Conservation (phyloP, 805 yeast genomes). For the Sugiyamaella floridensis region DNA sequence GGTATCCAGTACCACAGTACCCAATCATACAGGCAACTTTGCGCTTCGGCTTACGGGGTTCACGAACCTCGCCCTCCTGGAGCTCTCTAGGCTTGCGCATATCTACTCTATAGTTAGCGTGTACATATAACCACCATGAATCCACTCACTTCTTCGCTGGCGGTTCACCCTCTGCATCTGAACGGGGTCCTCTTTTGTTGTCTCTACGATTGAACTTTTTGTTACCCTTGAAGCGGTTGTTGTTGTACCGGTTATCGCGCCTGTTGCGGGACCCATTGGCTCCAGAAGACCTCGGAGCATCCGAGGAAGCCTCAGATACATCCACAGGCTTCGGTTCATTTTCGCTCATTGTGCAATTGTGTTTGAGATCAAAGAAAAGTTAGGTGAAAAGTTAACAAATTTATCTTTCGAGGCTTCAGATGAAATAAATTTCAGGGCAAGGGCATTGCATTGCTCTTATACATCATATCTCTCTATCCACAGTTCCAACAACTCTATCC, state of each 20-base stretch:
- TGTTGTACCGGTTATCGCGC: background rate
- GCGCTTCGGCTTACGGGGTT: constrained; percentile 48
- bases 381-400: too few species aligned
- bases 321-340: background rate
- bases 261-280: background rate
- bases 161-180: background rate
- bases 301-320: background rate
- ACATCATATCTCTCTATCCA: too few species aligned
- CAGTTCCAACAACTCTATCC: background rate
- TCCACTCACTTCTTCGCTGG: background rate
- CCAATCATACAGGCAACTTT: constrained; percentile 90
- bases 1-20: constrained; percentile 93
- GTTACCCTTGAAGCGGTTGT: background rate
- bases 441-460: too few species aligned
- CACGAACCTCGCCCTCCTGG: constrained; percentile 23
- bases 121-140: background rate
- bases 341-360: background rate
- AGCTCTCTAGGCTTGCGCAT: constrained; percentile 20
- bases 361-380: too few species aligned
- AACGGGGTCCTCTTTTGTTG: background rate
- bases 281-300: background rate
- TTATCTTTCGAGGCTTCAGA: too few species aligned
- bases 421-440: background rate
- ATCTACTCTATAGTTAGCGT: background rate
- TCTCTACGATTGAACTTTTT: background rate